These are phyloP conservation scores for Penicillium thymicola DNA, from an alignment of 2,329 filamentous ascomycete genomes.

Conservation along the genomic window DNA sequence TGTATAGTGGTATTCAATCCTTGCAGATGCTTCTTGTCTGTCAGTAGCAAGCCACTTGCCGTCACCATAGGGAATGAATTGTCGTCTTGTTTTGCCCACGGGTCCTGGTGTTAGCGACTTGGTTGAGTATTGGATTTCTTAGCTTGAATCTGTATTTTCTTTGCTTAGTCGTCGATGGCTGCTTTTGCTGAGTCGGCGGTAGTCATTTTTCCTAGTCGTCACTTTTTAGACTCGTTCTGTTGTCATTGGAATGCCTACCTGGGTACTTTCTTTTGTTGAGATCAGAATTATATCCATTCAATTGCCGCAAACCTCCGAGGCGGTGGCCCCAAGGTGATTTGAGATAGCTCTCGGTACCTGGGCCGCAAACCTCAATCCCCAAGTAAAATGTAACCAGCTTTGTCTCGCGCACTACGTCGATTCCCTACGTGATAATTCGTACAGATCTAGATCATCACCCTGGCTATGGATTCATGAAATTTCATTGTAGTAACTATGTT, in stretches of 20 bases:
- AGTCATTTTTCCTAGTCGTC: background rate
- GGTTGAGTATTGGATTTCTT: background rate
- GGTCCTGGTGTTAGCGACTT: background rate
- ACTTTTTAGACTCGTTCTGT: background rate
- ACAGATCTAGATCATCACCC: background rate
- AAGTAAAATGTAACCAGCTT: too few species aligned
- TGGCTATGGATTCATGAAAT: background rate
- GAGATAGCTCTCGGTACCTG: background rate
- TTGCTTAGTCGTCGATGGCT: background rate
- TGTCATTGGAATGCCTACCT: background rate
- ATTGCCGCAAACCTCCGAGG: background rate
- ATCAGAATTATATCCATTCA: background rate
- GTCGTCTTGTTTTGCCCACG: background rate
- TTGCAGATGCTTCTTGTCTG: background rate
- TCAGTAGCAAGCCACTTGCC: background rate
- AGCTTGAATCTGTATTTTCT: background rate
- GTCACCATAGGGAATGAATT: background rate
- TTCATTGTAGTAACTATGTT: fast-evolving
- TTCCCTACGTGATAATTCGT: background rate
- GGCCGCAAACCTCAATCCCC: background rate
- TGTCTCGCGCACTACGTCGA: background rate
- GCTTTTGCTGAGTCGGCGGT: background rate
- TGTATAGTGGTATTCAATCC: background rate
- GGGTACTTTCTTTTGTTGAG: background rate
- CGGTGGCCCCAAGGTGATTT: background rate